Base-by-base conservation (phyloP, 192 early-diverging fungal genomes). In the Coemansia sp. region DNA sequence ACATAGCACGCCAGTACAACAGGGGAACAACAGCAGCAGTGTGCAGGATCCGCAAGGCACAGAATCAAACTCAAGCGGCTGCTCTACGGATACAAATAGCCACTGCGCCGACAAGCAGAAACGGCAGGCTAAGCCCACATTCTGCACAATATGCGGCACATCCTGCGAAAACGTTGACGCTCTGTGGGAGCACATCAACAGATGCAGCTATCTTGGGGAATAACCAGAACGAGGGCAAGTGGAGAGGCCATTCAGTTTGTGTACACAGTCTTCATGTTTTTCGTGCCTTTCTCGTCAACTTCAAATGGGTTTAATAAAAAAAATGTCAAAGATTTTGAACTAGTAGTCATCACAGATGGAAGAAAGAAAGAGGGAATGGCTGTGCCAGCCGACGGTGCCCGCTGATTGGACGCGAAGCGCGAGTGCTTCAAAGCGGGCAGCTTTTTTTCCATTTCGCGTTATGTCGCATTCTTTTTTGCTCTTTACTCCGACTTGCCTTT, bases 181-280 rank as follows among this genome's bases (percentile, higher is more conserved):
- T 63, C 70, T 81, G 41, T 81, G 78, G 78, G 66, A 72, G 39
- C 78, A 81, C 61, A 74, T 76, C 73, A 62, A 52, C 45, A 23
- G 18, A 18, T 81, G 78, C 64, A 61, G 76, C 23, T 73, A 81
- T 48, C 73, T 69, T 14, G 69, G 59, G 38, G 69, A 72, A 15
- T 70, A 76, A 45, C 15, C 30, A 6, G 4, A 38, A 18, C 35
- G 9, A 56, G 2, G 1, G 7, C 15, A n/a, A n/a, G n/a, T n/a
- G n/a, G n/a, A n/a, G n/a, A n/a, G n/a, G n/a, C n/a, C n/a, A n/a
- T n/a, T n/a, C n/a, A n/a, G n/a, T n/a, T n/a, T n/a, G n/a, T n/a
- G n/a, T n/a, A n/a, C n/a, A n/a, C n/a, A n/a, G n/a, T n/a, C n/a
- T n/a, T n/a, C n/a, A n/a, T n/a, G n/a, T n/a, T n/a, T n/a, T n/a